Conservation (phyloP, 495 filamentous ascomycete species). For the Aspergillus campestris region DNA sequence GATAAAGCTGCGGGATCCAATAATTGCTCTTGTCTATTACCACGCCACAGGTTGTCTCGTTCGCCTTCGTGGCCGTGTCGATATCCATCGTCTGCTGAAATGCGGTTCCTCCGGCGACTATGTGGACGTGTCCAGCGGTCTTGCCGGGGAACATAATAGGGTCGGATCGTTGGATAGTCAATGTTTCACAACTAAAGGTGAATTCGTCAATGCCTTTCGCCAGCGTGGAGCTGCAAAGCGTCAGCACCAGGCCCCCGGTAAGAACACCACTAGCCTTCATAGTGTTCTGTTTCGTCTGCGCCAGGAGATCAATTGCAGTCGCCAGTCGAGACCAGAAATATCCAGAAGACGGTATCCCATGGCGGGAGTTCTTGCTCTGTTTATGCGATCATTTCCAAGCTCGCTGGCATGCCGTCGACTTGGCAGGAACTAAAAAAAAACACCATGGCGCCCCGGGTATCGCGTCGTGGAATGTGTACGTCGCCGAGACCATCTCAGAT, state of each 20-base stretch:
- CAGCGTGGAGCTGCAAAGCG: background rate
- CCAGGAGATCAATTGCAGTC: too few relatives aligned
- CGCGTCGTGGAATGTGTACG: too few relatives aligned
- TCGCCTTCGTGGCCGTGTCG: constrained; percentile 46
- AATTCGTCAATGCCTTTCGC: constrained; percentile 7
- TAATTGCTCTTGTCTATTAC: constrained; percentile 66
- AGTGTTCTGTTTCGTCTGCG: too few relatives aligned
- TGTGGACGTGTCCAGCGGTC: constrained; percentile 59
- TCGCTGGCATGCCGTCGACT: too few relatives aligned
- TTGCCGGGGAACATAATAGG: constrained; percentile 55
- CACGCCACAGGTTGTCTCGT: constrained; percentile 57
- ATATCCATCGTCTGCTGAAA: constrained; percentile 56
- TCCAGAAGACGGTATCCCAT: too few relatives aligned
- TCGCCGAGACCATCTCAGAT: too few relatives aligned
- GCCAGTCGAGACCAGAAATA: too few relatives aligned
- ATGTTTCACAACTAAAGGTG: constrained; percentile 13
- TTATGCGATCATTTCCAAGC: too few relatives aligned
- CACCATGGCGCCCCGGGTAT: too few relatives aligned
- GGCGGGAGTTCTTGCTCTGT: too few relatives aligned
- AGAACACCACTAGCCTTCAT: too few relatives aligned
- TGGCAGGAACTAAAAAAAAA: too few relatives aligned
- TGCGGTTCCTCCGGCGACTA: constrained; percentile 64
- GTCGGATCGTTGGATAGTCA: constrained; percentile 38
- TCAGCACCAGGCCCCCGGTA: background rate
- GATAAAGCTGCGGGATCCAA: constrained; percentile 70